Conservation (phyloP, 495 filamentous ascomycete genomes). For the Pyrenopolyporus hunteri region DNA sequence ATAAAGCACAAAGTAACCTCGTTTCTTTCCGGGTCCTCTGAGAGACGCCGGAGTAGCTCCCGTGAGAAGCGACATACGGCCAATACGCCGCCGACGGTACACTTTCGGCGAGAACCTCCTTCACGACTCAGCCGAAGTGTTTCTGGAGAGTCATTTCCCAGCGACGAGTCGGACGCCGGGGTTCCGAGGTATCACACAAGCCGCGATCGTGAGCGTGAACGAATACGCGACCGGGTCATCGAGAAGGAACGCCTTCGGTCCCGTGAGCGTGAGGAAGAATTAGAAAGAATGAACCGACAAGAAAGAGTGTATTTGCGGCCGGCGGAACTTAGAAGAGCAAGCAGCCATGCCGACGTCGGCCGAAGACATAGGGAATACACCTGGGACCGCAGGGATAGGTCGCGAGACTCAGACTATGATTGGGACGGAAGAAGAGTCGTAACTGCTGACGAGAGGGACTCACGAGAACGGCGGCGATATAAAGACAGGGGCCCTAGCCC, state of each 20-base stretch:
- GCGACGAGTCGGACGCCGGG: slow-evolving; percentile 40
- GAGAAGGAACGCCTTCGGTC: slow-evolving; percentile 41
- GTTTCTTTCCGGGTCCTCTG: slow-evolving; percentile 31
- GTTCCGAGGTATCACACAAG: slow-evolving; percentile 29
- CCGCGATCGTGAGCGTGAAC: slow-evolving; percentile 33
- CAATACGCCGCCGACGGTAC: slow-evolving; percentile 15
- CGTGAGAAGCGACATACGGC: slow-evolving; percentile 28
- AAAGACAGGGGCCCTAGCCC: slow-evolving; percentile 41
- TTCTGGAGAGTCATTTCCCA: slow-evolving; percentile 38
- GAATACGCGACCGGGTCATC: slow-evolving; percentile 37
- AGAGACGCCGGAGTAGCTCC: slow-evolving; percentile 39
- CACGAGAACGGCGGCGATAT: slow-evolving; percentile 37
- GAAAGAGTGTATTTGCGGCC: slow-evolving; percentile 43
- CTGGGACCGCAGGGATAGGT: slow-evolving; percentile 41
- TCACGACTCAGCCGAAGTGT: slow-evolving; percentile 39
- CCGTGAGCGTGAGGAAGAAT: slow-evolving; percentile 36
- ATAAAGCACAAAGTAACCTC: slow-evolving; percentile 40
- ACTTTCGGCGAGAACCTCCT: slow-evolving; percentile 29
- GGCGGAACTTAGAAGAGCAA: slow-evolving; percentile 45
- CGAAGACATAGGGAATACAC: slow-evolving; percentile 39
- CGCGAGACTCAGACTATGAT: slow-evolving; percentile 40
- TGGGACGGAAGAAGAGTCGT: slow-evolving; percentile 38
- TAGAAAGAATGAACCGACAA: slow-evolving; percentile 35
- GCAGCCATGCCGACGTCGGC: slow-evolving; percentile 53
- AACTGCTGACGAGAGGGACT: slow-evolving; percentile 39